Evolutionary conservation across 768 basidiomycete genomes (phyloP), one percentile per base, ranked within the genome.

Genomic region (Pulveroboletus sp.): DNA sequence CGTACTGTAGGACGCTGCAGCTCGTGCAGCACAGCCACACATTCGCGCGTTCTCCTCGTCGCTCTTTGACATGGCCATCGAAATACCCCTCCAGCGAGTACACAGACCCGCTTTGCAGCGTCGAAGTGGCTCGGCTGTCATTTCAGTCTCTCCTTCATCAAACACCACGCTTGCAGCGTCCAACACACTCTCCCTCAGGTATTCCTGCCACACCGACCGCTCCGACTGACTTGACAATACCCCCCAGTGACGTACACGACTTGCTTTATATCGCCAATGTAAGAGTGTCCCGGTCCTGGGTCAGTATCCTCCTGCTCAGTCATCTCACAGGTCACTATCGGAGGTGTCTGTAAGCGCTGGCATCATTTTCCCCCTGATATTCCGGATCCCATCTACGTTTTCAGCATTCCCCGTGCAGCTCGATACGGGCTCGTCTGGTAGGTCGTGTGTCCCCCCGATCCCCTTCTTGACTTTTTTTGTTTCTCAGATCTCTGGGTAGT

Each of bases 181-280:
- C 17, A 46, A 46, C 32, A 49, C 41, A 0, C 51, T 69, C 30
- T 58, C 66, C 1, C 58, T 68, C 39, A 60, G 47, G 67, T 64
- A 47, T 18, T 43, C 17, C 27, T 15, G 9, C 26, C 24, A 21
- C 24, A 26, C 10, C 39, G 8, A 12, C 18, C 5, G 1, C 3
- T 9, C 5, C 24, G 8, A 8, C n/a, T 27, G 5, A 26, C 42
- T 51, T 55, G 62, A 62, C 67, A 50, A 43, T 45, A 11, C 44
- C 45, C 49, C 50, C 24, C 51, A 91, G 88, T 59, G 80, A 85
- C 55, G 77, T 82, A 26, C 78, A 83, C 53, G 90, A 92, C 69
- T 63, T 92, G 66, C 75, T 92, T 51, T 93, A 93, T 58, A 77
- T 89, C 49, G 78, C 82, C 48, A 83, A 91, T 61, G 87, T 88